Evolutionary conservation across 2,329 filamentous ascomycete species (phyloP), one percentile per base, ranked within the genome.

Genomic region (Aspergillus ochraceoroseus): DNA sequence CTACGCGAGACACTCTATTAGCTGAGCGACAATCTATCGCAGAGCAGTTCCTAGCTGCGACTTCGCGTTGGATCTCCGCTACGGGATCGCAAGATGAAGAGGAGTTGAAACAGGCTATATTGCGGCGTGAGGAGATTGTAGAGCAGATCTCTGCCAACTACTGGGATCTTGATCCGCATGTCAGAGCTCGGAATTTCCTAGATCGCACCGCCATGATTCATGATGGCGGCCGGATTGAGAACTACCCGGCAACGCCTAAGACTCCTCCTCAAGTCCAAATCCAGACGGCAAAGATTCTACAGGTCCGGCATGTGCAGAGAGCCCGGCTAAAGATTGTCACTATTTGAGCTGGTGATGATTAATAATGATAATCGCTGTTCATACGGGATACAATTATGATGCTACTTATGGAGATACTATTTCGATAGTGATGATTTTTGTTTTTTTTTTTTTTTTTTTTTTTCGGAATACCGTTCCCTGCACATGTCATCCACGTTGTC

Each of bases 91-190:
- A 67, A 27, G 56, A 61, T 26, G 41, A 59, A 2, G 60, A 61
- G 6, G 68, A 75, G 43, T 64, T 67, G 26, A 65, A 66, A 9
- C 60, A 68, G 7, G 58, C 77, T 38, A 76, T 78, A 56, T 66
- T 67, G 20, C 73, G 76, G 58, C 71, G 87, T 32, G 70, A 77
- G 17, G 67, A 71, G 6, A 53, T 92, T 13, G 82, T 83, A 1
- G 73, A 73, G 36, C 68, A 76, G 46, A 59, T 96, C 52, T 73
- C 74, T 35, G 72, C 75, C 30, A 86, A 86, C 52, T 95, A 95
- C 67, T 98, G 90, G 90, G 75, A 75, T 29, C 63, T 95, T 28
- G 90, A 98, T 66, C 87, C 87, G 0, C 94, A 89, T 62, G 61
- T 94, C 9, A 74, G 90, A 18, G 87, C 89, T 2, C 75, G 83